Base-by-base conservation (phyloP, 768 basidiomycete genomes). In the Daedalea quercina region DNA sequence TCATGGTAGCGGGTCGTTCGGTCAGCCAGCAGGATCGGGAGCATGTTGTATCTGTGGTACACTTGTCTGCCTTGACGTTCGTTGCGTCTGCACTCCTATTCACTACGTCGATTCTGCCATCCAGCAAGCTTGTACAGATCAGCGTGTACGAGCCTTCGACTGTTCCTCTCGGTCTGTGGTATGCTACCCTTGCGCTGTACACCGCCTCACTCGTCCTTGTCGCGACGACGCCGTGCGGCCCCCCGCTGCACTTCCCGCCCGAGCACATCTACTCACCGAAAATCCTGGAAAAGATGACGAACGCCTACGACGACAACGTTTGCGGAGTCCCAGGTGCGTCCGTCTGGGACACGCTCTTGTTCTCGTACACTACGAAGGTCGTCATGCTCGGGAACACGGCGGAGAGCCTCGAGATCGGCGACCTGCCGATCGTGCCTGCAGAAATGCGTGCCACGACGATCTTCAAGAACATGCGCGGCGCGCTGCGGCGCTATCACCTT, bases 341-440 rank as follows among this genome's bases (percentile, higher is more conserved):
- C 3, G 70, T 77, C 0, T 80, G 77, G 74, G 79, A 78, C 52
- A 70, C 73, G 47, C 67, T 96, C 4, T 69, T 93, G n/a, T 96
- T 96, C 68, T 82, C 82, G 15, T 94, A 92, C 65, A 90, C 87
- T 34, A 94, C 91, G 1, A 84, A 86, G 55, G 89, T 96, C 13
- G 81, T 94, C 51, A 82, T 84, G 79, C 81, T 93, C 40, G 93
- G 91, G 2, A 82, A 90, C 67, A 75, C 73, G 1, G 75, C 85
- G 1, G 76, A 79, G 52, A 85, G 79, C 53, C 77, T 95, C 44
- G 89, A 95, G 58, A 90, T 92, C 20, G 90, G 84, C 54, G 92
- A 96, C 64, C 72, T 96, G 26, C 94, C 93, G 4, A 82, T 94
- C 50, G 78, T 94, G 9, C 80, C 87, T 0, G 80, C 75, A 0